These are phyloP conservation scores for Syzygium aromaticum DNA, from an alignment of 345 rosid genomes.

Conservation along the genomic window DNA sequence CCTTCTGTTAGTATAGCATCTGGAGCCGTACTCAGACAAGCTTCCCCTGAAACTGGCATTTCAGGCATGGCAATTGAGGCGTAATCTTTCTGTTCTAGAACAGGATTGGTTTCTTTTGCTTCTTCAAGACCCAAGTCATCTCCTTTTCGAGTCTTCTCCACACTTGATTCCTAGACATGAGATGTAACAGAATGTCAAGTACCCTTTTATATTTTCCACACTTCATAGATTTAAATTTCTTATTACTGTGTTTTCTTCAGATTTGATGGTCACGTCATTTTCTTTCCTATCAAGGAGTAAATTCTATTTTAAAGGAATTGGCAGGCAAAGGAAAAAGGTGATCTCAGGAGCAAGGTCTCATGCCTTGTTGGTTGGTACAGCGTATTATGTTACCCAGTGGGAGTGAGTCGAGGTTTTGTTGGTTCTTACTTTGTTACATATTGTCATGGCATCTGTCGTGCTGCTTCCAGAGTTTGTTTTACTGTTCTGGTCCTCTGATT, in stretches of 20 bases:
- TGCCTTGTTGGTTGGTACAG: not conserved
- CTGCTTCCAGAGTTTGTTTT: conserved; percentile 6
- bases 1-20: conserved; percentile 5
- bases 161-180: conserved; percentile 23
- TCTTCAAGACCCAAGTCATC: not conserved
- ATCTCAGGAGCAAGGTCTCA: not conserved
- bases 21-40: not conserved
- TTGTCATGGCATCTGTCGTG: conserved; percentile 10
- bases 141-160: conserved; percentile 8
- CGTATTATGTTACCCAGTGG: not conserved
- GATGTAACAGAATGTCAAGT: conserved; percentile 3
- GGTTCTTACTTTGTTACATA: conserved; percentile 31
- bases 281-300: not conserved
- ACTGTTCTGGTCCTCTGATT: not conserved
- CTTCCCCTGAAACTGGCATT: conserved; percentile 21
- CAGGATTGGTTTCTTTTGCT: conserved; percentile 7
- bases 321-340: not conserved
- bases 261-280: not conserved
- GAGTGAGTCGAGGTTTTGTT: not conserved
- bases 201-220: not conserved
- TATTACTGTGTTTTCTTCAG: not conserved
- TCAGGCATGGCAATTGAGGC: conserved; percentile 4
- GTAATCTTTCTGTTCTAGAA: conserved; percentile 13
- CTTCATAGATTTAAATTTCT: not conserved
- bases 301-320: not conserved